Conservation (phyloP, 1,139 yeast species). For the Diutina sp. region DNA sequence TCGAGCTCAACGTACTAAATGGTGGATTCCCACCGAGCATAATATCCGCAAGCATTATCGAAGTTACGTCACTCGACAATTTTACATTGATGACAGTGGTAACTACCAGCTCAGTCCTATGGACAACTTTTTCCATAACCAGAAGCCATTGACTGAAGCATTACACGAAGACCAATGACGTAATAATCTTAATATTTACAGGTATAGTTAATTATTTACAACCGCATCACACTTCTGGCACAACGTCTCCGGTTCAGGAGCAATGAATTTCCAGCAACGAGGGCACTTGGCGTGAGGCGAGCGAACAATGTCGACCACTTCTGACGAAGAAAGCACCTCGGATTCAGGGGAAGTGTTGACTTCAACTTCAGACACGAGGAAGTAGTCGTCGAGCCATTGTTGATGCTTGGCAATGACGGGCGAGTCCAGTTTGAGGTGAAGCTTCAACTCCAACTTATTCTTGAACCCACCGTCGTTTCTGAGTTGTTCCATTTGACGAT, state of each 20-base stretch:
- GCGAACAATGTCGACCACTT: conserved; percentile 24
- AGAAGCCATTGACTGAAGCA: neutral
- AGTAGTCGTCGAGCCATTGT: conserved; percentile 37
- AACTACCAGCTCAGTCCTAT: conserved; percentile 13
- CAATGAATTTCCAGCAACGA: conserved; percentile 80
- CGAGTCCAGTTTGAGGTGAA: conserved; percentile 19
- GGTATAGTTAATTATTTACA: conserved; percentile 15
- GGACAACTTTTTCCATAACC: conserved; percentile 13
- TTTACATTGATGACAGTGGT: conserved; percentile 11
- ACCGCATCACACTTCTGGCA: conserved; percentile 48
- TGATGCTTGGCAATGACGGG: conserved; percentile 14
- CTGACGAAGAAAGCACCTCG: conserved; percentile 5
- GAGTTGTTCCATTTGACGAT: conserved; percentile 23
- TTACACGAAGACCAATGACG: neutral
- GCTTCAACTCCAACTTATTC: conserved; percentile 51
- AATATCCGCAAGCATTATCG: conserved; percentile 17
- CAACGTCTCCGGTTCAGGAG: conserved; percentile 36
- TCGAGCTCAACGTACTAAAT: conserved; percentile 12
- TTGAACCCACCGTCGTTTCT: conserved; percentile 30
- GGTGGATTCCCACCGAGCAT: conserved; percentile 19
- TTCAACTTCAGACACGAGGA: conserved; percentile 50
- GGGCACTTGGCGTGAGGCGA: conserved; percentile 60
- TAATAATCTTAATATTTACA: conserved; percentile 4
- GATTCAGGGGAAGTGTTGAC: conserved; percentile 13
- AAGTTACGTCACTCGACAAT: conserved; percentile 21